Conservation (phyloP, 1,284 basidiomycete genomes). For the Veloboletus limbatus region DNA sequence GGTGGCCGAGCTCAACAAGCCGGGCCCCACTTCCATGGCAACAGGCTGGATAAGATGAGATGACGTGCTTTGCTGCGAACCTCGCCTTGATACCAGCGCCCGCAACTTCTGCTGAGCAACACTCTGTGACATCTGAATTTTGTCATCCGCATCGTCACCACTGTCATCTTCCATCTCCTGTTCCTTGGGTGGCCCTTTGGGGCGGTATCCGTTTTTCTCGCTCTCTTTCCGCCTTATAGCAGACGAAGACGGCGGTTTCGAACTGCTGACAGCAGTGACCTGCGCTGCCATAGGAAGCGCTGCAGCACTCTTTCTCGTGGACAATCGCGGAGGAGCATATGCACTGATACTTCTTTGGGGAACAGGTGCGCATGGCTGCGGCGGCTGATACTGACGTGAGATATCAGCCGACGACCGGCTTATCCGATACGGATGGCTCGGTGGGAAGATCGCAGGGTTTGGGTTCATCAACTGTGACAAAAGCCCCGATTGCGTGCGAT, state of each 20-base stretch:
- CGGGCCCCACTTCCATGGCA: constrained; percentile 12
- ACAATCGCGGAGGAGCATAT: constrained; percentile 37
- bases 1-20: constrained; percentile 22
- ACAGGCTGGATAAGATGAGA: constrained; percentile 20
- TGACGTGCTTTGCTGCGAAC: constrained; percentile 25
- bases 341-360: constrained; percentile 34
- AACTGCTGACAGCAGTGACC: constrained; percentile 44
- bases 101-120: constrained; percentile 61
- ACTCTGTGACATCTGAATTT: constrained; percentile 55
- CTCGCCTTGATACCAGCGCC: constrained; percentile 45
- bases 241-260: constrained; percentile 22
- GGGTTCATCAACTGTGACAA: constrained; percentile 70
- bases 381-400: constrained; percentile 31
- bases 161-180: constrained; percentile 70
- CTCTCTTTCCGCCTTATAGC: constrained; percentile 16
- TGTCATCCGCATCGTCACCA: constrained; percentile 50
- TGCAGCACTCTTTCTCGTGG: constrained; percentile 61
- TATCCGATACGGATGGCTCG: constrained; percentile 54
- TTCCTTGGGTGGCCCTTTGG: constrained; percentile 62
- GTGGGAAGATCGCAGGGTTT: constrained; percentile 56
- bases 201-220: constrained; percentile 46
- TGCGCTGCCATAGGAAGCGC: constrained; percentile 64
- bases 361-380: constrained; percentile 6
- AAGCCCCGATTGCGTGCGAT: constrained; percentile 54
- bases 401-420: constrained; percentile 51